phyloP scores from a whole-genome alignment of 2,329 filamentous ascomycete species.

The Pyricularia pennisetigena region DNA sequence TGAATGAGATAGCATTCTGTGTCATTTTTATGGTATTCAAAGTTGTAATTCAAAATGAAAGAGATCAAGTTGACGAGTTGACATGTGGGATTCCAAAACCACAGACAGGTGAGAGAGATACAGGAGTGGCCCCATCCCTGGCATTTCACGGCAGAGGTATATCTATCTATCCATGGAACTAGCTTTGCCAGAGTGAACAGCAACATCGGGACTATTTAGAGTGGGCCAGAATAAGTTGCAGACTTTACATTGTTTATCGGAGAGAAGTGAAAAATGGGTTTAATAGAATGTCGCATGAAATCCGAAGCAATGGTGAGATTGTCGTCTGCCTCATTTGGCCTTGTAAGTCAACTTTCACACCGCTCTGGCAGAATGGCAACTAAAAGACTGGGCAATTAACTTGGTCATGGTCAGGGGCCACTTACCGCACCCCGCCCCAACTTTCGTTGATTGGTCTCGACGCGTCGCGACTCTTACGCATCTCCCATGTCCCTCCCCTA shows the following conservation, averaged over 20 bases:
- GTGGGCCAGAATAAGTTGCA: background rate
- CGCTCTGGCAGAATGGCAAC: background rate
- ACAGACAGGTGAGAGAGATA: background rate
- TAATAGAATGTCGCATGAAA: background rate
- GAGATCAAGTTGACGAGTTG: background rate
- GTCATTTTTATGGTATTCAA: background rate
- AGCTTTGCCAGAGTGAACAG: background rate
- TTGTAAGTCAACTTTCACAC: background rate
- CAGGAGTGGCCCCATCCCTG: background rate
- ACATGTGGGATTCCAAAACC: background rate
- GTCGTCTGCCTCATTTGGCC: background rate
- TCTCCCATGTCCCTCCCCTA: background rate
- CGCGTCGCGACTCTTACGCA: background rate
- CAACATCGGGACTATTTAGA: background rate
- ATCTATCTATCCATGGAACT: background rate
- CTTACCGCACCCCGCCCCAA: background rate
- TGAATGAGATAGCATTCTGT: background rate
- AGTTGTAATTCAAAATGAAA: background rate
- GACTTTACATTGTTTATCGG: background rate
- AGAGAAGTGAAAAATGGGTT: background rate
- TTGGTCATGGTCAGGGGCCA: background rate
- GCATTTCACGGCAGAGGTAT: background rate
- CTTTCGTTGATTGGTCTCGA: background rate
- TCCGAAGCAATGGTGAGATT: background rate
- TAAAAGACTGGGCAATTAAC: background rate